These are phyloP conservation scores for Pseudocercospora fuligena DNA, from an alignment of 2,329 filamentous ascomycete genomes.

Conservation along the genomic window DNA sequence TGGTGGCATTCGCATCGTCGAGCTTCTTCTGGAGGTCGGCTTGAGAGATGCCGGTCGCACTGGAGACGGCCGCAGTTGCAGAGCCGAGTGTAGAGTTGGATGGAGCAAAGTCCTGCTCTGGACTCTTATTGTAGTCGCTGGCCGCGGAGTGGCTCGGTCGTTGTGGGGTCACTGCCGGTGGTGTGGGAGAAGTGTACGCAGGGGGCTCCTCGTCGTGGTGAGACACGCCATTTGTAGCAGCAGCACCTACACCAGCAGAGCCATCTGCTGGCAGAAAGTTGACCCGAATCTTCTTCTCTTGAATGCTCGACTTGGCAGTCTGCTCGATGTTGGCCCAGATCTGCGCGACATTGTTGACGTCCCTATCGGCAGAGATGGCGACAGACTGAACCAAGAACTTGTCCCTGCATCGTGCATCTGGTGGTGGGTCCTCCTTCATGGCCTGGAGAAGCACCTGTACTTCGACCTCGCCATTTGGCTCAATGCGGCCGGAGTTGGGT, in stretches of 20 bases:
- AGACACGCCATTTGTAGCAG: slow-evolving; percentile 30
- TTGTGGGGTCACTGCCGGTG: slow-evolving; percentile 54
- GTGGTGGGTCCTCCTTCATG: slow-evolving; percentile 92
- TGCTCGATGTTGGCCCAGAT: slow-evolving; percentile 80
- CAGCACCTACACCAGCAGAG: slow-evolving; percentile 36
- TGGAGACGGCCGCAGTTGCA: slow-evolving; percentile 50
- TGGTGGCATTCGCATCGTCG: slow-evolving; percentile 73
- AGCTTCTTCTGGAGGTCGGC: slow-evolving; percentile 76
- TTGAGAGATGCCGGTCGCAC: slow-evolving; percentile 54
- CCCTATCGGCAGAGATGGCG: slow-evolving; percentile 79
- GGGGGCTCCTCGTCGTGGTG: slow-evolving; percentile 49
- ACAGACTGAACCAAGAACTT: slow-evolving; percentile 98
- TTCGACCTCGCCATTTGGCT: slow-evolving; percentile 86
- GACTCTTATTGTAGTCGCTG: slow-evolving; percentile 44
- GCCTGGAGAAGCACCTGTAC: slow-evolving; percentile 97
- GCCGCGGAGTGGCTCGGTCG: slow-evolving; percentile 32
- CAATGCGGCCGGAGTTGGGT: slow-evolving; percentile 94
- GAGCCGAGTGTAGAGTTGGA: slow-evolving; percentile 45
- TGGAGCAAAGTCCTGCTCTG: slow-evolving; percentile 39
- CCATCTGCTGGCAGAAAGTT: slow-evolving; percentile 74
- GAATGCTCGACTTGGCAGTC: slow-evolving; percentile 74
- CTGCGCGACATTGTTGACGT: slow-evolving; percentile 77
- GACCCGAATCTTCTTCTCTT: slow-evolving; percentile 96
- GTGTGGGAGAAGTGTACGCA: slow-evolving; percentile 62
- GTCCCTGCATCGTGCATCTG: slow-evolving; percentile 89